A percentile compares a stretch with the other conserved stretches of the same genome.
These are phyloP conservation scores for Closterium sp. DNA, from an alignment of 139 green algal genomes.

Conservation along the genomic window DNA sequence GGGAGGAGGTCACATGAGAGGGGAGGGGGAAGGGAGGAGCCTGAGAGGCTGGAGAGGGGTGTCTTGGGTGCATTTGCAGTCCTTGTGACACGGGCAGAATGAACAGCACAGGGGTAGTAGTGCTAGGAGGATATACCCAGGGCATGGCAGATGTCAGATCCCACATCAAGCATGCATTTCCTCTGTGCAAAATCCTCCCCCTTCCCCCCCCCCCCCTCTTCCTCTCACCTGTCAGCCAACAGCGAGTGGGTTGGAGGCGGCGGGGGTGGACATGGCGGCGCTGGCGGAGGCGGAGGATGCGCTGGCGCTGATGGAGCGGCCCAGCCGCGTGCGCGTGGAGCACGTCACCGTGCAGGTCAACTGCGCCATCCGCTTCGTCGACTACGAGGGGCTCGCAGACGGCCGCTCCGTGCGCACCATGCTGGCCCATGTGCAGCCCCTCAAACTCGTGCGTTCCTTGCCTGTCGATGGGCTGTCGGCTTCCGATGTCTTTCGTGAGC, in stretches of 20 bases:
- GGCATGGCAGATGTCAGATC: too few relatives aligned
- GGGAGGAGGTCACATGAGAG: neutral
- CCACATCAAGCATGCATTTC: neutral
- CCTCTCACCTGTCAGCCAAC: neutral
- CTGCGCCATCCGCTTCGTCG: constrained; percentile 23
- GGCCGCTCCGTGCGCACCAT: constrained; percentile 36
- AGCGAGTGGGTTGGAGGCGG: neutral
- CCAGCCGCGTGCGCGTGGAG: neutral
- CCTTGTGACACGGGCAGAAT: too few relatives aligned
- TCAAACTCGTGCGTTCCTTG: constrained; percentile 23
- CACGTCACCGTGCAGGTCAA: constrained; percentile 11
- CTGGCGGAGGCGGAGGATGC: neutral
- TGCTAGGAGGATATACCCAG: too few relatives aligned
- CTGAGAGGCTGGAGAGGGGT: neutral
- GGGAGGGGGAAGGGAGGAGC: too few relatives aligned
- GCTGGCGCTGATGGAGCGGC: neutral
- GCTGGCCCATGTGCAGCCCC: constrained; percentile 16
- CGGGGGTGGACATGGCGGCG: neutral
- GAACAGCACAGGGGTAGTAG: too few relatives aligned
- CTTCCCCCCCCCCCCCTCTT: neutral
- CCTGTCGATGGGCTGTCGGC: too few relatives aligned
- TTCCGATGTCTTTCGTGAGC: too few relatives aligned
- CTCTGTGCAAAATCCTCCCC: too few relatives aligned
- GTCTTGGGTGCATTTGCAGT: neutral
- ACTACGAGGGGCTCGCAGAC: constrained; percentile 34